phyloP scores from a whole-genome alignment of 1,284 basidiomycete genomes.

The Trichosporon sp. region DNA sequence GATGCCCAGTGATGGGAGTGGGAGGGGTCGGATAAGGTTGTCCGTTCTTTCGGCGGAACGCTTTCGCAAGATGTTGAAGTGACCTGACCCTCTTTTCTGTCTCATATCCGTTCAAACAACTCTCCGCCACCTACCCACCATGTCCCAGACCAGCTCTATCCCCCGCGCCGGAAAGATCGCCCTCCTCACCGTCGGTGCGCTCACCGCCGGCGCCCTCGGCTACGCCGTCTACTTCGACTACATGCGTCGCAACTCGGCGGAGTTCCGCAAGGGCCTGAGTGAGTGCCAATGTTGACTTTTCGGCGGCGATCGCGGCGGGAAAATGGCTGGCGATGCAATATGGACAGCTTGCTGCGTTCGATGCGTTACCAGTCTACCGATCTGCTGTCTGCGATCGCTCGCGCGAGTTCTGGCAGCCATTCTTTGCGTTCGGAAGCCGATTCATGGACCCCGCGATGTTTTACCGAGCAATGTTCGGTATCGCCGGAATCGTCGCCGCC shows the following conservation, averaged over 20 bases:
- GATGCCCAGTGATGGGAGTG: background rate
- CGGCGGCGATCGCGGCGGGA: background rate
- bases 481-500: background rate
- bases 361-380: background rate
- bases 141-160: conserved; percentile 22
- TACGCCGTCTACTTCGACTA: conserved; percentile 95
- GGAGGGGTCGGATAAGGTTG: conserved; percentile 7
- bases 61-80: background rate
- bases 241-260: conserved; percentile 78
- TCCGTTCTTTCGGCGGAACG: background rate
- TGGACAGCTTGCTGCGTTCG: background rate
- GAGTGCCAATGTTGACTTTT: conserved; percentile 48
- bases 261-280: conserved; percentile 87
- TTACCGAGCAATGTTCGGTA: background rate
- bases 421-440: background rate
- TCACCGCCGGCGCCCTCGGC: conserved; percentile 61
- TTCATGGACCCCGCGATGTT: background rate
- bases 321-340: too few species aligned
- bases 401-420: background rate
- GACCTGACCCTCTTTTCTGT: background rate
- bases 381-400: background rate
- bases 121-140: background rate
- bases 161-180: conserved; percentile 54
- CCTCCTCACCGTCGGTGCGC: conserved; percentile 60
- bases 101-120: background rate